Percentiles rank a stretch among this genome's conserved stretches.
phyloP scores from a whole-genome alignment of 2,329 filamentous ascomycete species.

The Aspergillus clavatus region DNA sequence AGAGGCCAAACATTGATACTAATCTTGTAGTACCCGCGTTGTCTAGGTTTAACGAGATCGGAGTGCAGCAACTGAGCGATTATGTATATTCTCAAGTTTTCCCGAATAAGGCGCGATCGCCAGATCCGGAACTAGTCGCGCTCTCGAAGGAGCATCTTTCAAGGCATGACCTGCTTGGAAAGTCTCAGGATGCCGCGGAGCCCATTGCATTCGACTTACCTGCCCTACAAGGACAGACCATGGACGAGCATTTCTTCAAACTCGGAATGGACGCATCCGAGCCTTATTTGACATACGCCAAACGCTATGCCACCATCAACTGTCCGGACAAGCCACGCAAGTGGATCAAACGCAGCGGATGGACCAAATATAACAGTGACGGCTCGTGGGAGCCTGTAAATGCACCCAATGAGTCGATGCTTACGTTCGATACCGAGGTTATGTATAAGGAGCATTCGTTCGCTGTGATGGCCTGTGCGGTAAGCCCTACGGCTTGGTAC shows the following conservation, averaged over 20 bases:
- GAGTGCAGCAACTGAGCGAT: conserved; percentile 85
- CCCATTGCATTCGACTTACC: conserved; percentile 87
- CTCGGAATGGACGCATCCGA: conserved; percentile 83
- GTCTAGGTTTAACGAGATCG: conserved; percentile 83
- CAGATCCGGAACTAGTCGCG: conserved; percentile 67
- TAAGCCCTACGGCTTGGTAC: conserved; percentile 88
- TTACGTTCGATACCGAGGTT: conserved; percentile 95
- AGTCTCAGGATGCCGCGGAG: conserved; percentile 70
- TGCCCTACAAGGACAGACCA: conserved; percentile 66
- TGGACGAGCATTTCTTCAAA: conserved; percentile 92
- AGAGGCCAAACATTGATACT: conserved; percentile 7
- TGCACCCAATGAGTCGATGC: conserved; percentile 71
- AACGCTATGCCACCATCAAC: conserved; percentile 62
- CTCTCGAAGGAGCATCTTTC: conserved; percentile 76
- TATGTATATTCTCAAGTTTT: conserved; percentile 84
- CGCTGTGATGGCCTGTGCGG: conserved; percentile 95
- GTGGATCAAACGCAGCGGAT: conserved; percentile 78
- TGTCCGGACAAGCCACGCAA: conserved; percentile 58
- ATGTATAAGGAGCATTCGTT: conserved; percentile 92
- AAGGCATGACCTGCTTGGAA: conserved; percentile 82
- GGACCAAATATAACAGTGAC: conserved; percentile 85
- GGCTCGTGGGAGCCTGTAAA: conserved; percentile 68
- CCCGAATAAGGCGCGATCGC: conserved; percentile 47
- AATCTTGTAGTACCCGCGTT: conserved; percentile 37
- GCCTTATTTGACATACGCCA: conserved; percentile 72